A percentile compares a stretch with the other conserved stretches of the same genome.
These are phyloP conservation scores for Colletotrichum sublineola DNA, from an alignment of 2,329 filamentous ascomycete species.

Conservation along the genomic window DNA sequence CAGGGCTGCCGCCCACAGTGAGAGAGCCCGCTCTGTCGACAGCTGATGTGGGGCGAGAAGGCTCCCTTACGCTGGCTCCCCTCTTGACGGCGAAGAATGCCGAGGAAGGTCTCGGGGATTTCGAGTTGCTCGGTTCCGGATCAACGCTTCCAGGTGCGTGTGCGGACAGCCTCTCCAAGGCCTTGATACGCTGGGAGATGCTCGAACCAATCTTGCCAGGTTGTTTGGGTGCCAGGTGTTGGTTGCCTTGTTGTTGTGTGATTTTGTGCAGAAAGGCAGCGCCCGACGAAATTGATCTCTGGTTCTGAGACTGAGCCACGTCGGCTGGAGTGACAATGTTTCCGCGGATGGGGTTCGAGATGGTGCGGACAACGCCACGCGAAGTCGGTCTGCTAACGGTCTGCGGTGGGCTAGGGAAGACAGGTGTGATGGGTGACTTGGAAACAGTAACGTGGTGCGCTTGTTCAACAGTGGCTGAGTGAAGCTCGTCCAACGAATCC, in stretches of 20 bases:
- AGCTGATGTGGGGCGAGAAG: conserved; percentile 61
- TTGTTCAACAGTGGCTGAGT: conserved; percentile 84
- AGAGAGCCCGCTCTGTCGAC: conserved; percentile 59
- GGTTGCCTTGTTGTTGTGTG: conserved; percentile 63
- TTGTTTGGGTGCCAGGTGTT: conserved; percentile 75
- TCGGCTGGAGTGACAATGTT: conserved; percentile 62
- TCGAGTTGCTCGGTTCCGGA: conserved; percentile 40
- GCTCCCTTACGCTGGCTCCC: conserved; percentile 52
- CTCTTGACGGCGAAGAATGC: conserved; percentile 72
- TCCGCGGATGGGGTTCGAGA: conserved; percentile 58
- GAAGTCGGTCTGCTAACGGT: conserved; percentile 29
- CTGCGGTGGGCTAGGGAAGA: conserved; percentile 59
- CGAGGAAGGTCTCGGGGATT: conserved; percentile 56
- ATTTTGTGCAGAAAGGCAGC: conserved; percentile 68
- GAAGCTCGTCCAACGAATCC: conserved; percentile 86
- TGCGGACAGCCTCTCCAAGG: conserved; percentile 82
- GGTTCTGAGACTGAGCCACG: conserved; percentile 55
- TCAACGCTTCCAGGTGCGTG: conserved; percentile 51
- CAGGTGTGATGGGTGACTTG: conserved; percentile 84
- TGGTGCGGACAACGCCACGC: conserved; percentile 58
- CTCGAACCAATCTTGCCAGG: conserved; percentile 83
- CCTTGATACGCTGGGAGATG: conserved; percentile 95
- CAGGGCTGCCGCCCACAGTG: conserved; percentile 49
- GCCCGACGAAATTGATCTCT: conserved; percentile 68
- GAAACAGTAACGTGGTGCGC: conserved; percentile 84